Conservation (phyloP, 345 rosid genomes). For the Hibiscus syriacus region DNA sequence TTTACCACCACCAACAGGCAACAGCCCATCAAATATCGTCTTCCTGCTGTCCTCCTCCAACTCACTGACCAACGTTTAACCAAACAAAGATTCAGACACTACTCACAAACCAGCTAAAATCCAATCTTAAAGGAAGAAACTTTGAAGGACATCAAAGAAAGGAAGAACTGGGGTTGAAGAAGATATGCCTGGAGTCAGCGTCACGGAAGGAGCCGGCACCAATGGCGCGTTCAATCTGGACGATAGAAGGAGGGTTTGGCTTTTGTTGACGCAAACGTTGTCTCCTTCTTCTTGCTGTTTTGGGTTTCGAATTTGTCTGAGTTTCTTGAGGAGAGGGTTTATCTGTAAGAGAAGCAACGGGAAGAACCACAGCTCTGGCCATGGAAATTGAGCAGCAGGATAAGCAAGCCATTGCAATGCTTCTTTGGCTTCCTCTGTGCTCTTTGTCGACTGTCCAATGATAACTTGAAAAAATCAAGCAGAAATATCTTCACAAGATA, state of each 20-base stretch:
- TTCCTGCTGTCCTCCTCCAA: slow-evolving; percentile 34
- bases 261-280: slow-evolving; percentile 11
- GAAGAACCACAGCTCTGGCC: not conserved
- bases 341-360: not conserved
- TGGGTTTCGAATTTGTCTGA: not conserved
- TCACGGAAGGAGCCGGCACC: slow-evolving; percentile 82
- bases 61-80: slow-evolving; percentile 27
- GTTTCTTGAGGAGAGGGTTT: slow-evolving; percentile 5
- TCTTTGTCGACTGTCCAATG: not conserved
- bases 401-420: slow-evolving; percentile 13
- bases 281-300: slow-evolving; percentile 3
- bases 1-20: slow-evolving; percentile 31
- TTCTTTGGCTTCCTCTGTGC: not conserved
- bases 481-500: slow-evolving; percentile 2
- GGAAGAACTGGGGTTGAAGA: not conserved
- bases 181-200: slow-evolving; percentile 37
- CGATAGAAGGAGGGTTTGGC: slow-evolving; percentile 26
- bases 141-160: not conserved
- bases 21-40: slow-evolving; percentile 38
- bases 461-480: not conserved
- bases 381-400: not conserved
- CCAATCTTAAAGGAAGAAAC: not conserved
- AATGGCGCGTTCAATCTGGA: slow-evolving; percentile 65
- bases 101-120: not conserved
- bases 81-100: not conserved